Percentiles rank a stretch among this genome's conserved stretches.
These are phyloP conservation scores for Kwoniella botswanensis DNA, from an alignment of 768 basidiomycete species.

Conservation along the genomic window DNA sequence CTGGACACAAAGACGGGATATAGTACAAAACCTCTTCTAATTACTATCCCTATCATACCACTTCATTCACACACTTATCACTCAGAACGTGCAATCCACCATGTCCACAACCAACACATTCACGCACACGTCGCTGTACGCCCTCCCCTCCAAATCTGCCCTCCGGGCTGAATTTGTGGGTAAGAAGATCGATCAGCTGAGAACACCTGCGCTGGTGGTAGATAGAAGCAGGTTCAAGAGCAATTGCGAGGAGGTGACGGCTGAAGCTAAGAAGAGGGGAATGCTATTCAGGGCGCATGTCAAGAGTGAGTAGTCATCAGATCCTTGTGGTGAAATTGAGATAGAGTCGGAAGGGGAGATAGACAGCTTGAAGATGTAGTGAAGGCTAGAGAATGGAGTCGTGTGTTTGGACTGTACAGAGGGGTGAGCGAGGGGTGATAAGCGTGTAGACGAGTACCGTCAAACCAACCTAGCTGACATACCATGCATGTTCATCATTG, in stretches of 20 bases:
- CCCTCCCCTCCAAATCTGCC: slow-evolving; percentile 38
- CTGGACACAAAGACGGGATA: too few species aligned
- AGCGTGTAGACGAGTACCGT: not conserved
- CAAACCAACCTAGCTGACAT: not conserved
- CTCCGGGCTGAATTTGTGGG: slow-evolving; percentile 63
- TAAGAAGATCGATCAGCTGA: slow-evolving; percentile 64
- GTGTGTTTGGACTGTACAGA: not conserved
- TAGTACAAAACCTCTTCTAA: not conserved
- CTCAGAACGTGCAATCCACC: not conserved
- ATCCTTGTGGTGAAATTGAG: not conserved
- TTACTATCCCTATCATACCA: not conserved
- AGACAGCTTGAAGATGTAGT: not conserved
- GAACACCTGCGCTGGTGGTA: slow-evolving; percentile 79
- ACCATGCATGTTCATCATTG: slow-evolving; percentile 54
- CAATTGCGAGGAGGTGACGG: slow-evolving; percentile 77
- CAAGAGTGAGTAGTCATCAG: slow-evolving; percentile 62
- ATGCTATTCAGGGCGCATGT: slow-evolving; percentile 79
- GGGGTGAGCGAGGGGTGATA: not conserved
- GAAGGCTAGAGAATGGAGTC: not conserved
- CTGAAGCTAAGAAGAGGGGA: slow-evolving; percentile 69
- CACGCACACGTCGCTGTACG: slow-evolving; percentile 37
- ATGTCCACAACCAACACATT: not conserved
- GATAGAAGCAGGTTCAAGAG: slow-evolving; percentile 73
- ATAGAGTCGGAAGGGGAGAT: not conserved
- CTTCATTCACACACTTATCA: not conserved